phyloP scores from a whole-genome alignment of 2,329 filamentous ascomycete genomes.

The Elsinoe fawcettii region DNA sequence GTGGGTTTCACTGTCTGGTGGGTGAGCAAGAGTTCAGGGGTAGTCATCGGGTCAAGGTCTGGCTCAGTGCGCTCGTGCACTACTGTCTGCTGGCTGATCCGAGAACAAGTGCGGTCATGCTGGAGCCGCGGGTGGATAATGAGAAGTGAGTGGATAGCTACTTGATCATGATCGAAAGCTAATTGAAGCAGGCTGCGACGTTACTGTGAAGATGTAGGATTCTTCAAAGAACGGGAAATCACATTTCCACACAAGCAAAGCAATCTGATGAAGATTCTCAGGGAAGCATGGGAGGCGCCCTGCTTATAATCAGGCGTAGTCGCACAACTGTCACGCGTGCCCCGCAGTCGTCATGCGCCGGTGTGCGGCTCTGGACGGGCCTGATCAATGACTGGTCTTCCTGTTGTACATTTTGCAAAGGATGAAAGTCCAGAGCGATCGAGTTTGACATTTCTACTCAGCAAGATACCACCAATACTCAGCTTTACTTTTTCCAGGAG shows the following conservation, averaged over 20 bases:
- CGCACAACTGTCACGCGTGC: not conserved
- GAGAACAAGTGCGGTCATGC: conserved; percentile 70
- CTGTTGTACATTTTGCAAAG: not conserved
- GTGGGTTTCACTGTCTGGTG: conserved; percentile 80
- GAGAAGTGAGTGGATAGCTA: conserved; percentile 54
- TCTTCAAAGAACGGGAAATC: conserved; percentile 79
- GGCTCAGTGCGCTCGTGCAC: conserved; percentile 82
- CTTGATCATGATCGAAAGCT: not conserved
- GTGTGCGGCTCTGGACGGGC: not conserved
- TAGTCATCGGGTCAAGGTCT: conserved; percentile 63
- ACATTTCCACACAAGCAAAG: conserved; percentile 88
- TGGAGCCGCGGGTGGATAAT: conserved; percentile 92
- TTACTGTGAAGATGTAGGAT: conserved; percentile 67
- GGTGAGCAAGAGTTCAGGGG: conserved; percentile 90
- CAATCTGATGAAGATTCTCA: conserved; percentile 70
- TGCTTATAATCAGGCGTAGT: conserved; percentile 2
- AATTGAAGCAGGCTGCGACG: conserved; percentile 50
- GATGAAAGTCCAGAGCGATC: not conserved
- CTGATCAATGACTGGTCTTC: not conserved
- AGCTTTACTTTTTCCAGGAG: conserved; percentile 1
- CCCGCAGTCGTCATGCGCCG: not conserved
- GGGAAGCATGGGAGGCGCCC: conserved; percentile 74
- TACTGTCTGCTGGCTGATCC: conserved; percentile 71
- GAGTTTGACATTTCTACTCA: conserved; percentile 2
- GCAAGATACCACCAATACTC: conserved; percentile 8